Conservation (phyloP, 2,329 filamentous ascomycete species). For the Fusarium newnesense region DNA sequence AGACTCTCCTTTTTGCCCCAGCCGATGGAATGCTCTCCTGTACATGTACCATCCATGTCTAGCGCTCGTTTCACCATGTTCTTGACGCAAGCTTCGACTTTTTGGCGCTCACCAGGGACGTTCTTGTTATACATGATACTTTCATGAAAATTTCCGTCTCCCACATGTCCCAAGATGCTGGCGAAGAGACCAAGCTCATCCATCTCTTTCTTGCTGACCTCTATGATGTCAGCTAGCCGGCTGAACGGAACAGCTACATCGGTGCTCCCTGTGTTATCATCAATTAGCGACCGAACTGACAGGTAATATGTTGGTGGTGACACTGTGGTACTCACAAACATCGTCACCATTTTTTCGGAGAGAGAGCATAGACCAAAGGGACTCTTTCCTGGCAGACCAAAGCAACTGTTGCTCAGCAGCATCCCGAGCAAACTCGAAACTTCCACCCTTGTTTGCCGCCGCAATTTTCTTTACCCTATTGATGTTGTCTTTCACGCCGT, state of each 20-base stretch:
- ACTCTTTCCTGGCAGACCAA: conserved; percentile 85
- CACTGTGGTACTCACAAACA: conserved; percentile 62
- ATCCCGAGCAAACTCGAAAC: conserved; percentile 81
- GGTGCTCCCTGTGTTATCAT: conserved; percentile 69
- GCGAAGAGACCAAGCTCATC: conserved; percentile 87
- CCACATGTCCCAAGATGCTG: conserved; percentile 88
- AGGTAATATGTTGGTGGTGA: not conserved
- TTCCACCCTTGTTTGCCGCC: conserved; percentile 69
- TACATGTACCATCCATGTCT: conserved; percentile 94
- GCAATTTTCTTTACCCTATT: conserved; percentile 74
- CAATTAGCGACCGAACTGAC: not conserved
- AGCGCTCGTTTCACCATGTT: conserved; percentile 92
- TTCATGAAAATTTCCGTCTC: conserved; percentile 95
- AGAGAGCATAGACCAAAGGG: conserved; percentile 84
- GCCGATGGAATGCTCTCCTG: conserved; percentile 87
- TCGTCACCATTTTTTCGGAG: conserved; percentile 73
- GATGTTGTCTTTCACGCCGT: conserved; percentile 83
- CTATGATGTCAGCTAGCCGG: conserved; percentile 77
- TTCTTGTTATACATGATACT: conserved; percentile 87
- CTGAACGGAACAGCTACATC: conserved; percentile 87
- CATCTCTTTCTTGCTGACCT: conserved; percentile 89
- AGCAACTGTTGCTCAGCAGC: conserved; percentile 77
- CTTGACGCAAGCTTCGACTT: conserved; percentile 83
- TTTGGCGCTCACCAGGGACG: conserved; percentile 74
- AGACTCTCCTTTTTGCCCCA: conserved; percentile 87